Base-by-base conservation (phyloP, 2,329 filamentous ascomycete species). In the Penicillium sp. region DNA sequence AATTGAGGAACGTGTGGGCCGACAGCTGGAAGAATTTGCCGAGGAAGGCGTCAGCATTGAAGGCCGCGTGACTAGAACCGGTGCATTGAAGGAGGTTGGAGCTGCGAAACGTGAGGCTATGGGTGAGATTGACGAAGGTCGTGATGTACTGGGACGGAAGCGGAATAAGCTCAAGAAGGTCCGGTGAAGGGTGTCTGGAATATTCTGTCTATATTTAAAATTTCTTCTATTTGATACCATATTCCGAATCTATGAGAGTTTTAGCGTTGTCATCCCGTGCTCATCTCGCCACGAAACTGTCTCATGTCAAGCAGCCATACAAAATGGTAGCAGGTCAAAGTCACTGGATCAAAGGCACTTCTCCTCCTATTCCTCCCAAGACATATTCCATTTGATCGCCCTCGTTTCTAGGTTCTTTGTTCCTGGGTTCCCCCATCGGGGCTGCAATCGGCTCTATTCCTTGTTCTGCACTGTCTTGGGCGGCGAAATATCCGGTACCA, bases 11-110 rank as follows among this genome's bases (percentile, higher is more conserved):
- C 83, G 94, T 18, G 91, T 96, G 77, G 85, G 68, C 75, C 81
- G 84, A 58, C 81, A 90, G 73, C 90, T 99, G 89, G 86, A 85
- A 42, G 86, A 87, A 56, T 99, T 92, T 88, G 76, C 83, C 48
- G 93, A 97, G 73, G 91, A 96, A 66, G 91, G 91, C 1, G 94
- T 99, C 51, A 97, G 91, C 75, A 77, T 99, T n/a, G 93, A 97
- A 79, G 90, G 88, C 2, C 82, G 94, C 53, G 91, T 99, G 21
- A 81, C 96, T 44, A 83, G 89, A 51, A 92, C 96, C 60, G 87
- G 88, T 9, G 63, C 75, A 31, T 77, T 99, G 69, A 97, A 96
- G 81, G 74, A 91, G 42, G 94, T 99, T 5, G 88, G 90, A n/a
- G 90, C 95, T 79, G 96, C 93, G 83, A 97, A 96, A 82, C 84